These are phyloP conservation scores for Saccharomyces hybrid DNA, from an alignment of 1,139 yeast species.

Conservation along the genomic window DNA sequence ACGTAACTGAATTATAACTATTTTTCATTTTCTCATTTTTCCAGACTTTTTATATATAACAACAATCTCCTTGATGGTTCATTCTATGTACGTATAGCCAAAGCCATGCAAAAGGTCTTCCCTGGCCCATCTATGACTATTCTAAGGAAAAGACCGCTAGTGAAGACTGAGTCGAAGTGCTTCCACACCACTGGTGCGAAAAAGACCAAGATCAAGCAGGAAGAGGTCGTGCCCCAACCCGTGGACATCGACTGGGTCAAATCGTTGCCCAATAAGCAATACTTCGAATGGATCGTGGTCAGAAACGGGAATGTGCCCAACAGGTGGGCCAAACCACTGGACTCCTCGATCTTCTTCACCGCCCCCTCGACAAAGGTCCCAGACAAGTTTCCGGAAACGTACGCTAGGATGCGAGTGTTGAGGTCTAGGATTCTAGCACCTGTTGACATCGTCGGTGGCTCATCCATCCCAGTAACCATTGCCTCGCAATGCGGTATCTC, in stretches of 20 bases:
- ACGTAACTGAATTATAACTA: neutral
- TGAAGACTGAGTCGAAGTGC: neutral
- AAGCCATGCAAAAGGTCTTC: neutral
- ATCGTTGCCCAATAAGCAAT: conserved; percentile 20
- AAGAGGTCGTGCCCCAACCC: conserved; percentile 3
- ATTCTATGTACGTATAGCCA: neutral
- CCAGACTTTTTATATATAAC: neutral
- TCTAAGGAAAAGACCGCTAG: neutral
- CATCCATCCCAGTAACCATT: conserved; percentile 52
- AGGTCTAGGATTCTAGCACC: conserved; percentile 61
- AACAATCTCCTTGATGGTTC: neutral
- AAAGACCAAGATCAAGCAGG: conserved; percentile 1
- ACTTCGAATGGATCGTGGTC: conserved; percentile 22
- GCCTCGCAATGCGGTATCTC: conserved; percentile 25
- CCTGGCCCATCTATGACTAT: neutral
- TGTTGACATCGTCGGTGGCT: conserved; percentile 87
- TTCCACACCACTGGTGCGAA: neutral
- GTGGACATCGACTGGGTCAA: conserved; percentile 26
- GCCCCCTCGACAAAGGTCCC: conserved; percentile 31
- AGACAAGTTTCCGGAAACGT: conserved; percentile 46
- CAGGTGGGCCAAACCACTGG: conserved; percentile 21
- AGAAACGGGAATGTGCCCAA: conserved; percentile 23
- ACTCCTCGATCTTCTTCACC: conserved; percentile 4
- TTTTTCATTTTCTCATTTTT: neutral
- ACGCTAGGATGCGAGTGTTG: conserved; percentile 58